Evolutionary conservation across 495 filamentous ascomycete species (phyloP).

Genomic region (Penicillium canariense): DNA sequence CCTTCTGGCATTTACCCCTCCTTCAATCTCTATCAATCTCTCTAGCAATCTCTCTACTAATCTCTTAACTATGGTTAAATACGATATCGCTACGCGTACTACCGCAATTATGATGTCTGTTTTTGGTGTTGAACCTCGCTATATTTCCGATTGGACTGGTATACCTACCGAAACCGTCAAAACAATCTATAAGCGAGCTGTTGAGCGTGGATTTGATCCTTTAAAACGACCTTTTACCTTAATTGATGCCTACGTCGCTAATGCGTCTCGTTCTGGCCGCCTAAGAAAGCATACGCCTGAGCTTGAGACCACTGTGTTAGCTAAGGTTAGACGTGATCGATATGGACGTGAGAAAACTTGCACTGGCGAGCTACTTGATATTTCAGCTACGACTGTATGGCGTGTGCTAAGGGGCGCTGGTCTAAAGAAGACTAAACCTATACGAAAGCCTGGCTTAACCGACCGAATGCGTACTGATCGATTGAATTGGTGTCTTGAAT

Average conservation of each 20-base stretch:
- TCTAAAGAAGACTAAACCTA: neutral
- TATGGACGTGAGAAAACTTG: neutral
- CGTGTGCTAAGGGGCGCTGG: neutral
- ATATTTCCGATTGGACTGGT: neutral
- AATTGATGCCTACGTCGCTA: neutral
- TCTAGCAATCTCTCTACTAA: neutral
- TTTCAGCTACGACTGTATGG: neutral
- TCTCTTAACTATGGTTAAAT: neutral
- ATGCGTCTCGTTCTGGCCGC: neutral
- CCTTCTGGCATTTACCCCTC: neutral
- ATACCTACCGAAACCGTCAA: neutral
- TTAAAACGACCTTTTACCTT: neutral
- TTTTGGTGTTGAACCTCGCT: neutral
- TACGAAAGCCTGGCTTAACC: neutral
- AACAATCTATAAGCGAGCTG: neutral
- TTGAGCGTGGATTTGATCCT: neutral
- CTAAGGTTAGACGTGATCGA: neutral
- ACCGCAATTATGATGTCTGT: neutral
- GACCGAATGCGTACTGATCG: neutral
- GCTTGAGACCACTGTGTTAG: neutral
- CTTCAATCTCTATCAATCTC: neutral
- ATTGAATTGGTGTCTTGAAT: neutral
- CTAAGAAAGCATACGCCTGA: neutral
- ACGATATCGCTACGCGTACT: neutral
- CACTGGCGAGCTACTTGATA: neutral